These are phyloP conservation scores for Astragalus membranaceus DNA, from an alignment of 306 rosid genomes.

Conservation along the genomic window DNA sequence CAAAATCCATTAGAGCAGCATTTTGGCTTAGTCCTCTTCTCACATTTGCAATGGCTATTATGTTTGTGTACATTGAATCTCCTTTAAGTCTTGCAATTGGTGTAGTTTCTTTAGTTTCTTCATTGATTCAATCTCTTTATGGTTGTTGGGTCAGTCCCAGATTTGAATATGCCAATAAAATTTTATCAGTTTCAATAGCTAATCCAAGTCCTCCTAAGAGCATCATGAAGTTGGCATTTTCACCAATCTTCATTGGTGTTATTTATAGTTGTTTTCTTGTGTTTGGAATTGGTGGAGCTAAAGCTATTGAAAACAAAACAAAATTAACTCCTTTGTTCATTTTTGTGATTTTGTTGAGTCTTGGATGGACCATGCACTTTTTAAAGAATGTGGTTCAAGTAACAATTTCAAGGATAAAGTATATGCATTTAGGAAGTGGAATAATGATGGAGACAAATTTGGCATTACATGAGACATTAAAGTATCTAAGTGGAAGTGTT, in stretches of 20 bases:
- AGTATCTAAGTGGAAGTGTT: slow-evolving; percentile 39
- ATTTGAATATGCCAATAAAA: slow-evolving; percentile 30
- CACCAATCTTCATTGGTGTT: slow-evolving; percentile 18
- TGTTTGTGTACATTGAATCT: slow-evolving; percentile 38
- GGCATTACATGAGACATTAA: slow-evolving; percentile 36
- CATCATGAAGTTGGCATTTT: slow-evolving; percentile 12
- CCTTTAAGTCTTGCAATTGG: slow-evolving; percentile 36
- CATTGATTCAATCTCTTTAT: slow-evolving; percentile 43
- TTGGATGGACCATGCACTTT: slow-evolving; percentile 62
- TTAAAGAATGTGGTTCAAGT: slow-evolving; percentile 44
- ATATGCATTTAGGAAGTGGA: slow-evolving; percentile 25
- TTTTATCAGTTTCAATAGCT: slow-evolving; percentile 36
- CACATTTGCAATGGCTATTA: slow-evolving; percentile 27
- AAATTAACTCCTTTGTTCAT: slow-evolving; percentile 27
- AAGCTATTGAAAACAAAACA: slow-evolving; percentile 29
- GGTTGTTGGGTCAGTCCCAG: slow-evolving; percentile 54
- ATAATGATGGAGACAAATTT: slow-evolving; percentile 11
- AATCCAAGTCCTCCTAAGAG: background rate
- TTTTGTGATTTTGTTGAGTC: slow-evolving; percentile 40
- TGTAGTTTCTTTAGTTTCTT: slow-evolving; percentile 26
- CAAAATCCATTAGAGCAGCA: slow-evolving; percentile 39
- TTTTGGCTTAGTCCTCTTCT: slow-evolving; percentile 56
- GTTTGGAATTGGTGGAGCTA: slow-evolving; percentile 48
- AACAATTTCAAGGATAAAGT: slow-evolving; percentile 43
- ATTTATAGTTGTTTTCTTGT: slow-evolving; percentile 40